A percentile compares a stretch with the other conserved stretches of the same genome.
phyloP scores from a whole-genome alignment of 2,329 filamentous ascomycete genomes.

The Aulographum hederae region DNA sequence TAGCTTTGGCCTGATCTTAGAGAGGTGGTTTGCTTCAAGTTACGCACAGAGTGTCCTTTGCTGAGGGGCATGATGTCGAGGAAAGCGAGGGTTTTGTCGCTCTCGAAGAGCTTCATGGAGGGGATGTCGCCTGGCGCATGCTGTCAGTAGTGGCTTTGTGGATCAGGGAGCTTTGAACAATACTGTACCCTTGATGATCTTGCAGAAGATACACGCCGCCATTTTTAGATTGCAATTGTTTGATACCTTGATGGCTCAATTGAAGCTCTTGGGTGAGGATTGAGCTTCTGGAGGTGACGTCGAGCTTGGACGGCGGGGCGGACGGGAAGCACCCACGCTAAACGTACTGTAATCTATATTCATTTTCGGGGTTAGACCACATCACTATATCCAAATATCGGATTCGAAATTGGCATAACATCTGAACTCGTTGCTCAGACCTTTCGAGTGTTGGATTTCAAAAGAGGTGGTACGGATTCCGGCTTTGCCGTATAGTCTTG shows the following conservation, averaged over 20 bases:
- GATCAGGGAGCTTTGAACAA: neutral
- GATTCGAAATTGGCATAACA: conserved; percentile 67
- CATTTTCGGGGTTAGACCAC: too few relatives aligned
- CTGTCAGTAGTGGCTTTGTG: conserved; percentile 6
- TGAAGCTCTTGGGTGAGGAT: neutral
- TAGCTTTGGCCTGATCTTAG: conserved; percentile 4
- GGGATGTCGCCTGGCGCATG: conserved; percentile 91
- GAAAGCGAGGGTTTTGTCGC: conserved; percentile 82
- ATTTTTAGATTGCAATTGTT: too few relatives aligned
- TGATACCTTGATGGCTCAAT: neutral
- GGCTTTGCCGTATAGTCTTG: conserved; percentile 46
- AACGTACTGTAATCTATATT: too few relatives aligned
- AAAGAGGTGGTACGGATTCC: conserved; percentile 49
- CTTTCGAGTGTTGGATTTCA: conserved; percentile 49
- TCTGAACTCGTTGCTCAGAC: conserved; percentile 63
- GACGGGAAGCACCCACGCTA: too few relatives aligned
- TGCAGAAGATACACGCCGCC: conserved; percentile 87
- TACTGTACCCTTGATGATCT: conserved; percentile 72
- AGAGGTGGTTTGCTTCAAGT: neutral
- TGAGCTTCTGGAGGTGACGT: neutral
- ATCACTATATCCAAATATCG: conserved; percentile 18
- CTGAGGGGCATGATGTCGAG: conserved; percentile 87
- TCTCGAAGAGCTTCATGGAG: conserved; percentile 90
- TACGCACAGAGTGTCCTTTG: conserved; percentile 67
- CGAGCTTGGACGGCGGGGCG: neutral